phyloP scores from a whole-genome alignment of 2,329 filamentous ascomycete species.

The Penicillium italicum region DNA sequence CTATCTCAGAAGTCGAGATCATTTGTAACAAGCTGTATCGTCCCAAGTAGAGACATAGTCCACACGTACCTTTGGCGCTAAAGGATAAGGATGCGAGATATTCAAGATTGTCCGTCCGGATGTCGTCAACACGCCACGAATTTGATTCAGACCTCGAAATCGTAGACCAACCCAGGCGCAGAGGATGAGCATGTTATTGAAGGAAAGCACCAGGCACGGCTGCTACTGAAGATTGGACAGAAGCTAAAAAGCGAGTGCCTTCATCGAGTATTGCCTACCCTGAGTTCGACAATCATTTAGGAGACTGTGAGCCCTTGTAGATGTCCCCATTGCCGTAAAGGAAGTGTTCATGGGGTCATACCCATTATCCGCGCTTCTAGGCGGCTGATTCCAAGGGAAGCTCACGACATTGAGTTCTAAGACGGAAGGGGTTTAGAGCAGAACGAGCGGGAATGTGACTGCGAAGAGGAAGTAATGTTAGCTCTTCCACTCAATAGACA shows the following conservation, averaged over 20 bases:
- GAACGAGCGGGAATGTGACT: not conserved
- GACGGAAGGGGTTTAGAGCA: not conserved
- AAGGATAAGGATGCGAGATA: too few species aligned
- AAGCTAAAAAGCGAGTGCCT: not conserved
- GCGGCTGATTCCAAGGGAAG: not conserved
- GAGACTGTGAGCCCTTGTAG: not conserved
- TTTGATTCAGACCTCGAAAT: not conserved
- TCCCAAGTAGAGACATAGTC: not conserved
- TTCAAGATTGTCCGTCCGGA: not conserved
- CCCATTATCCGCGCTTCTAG: not conserved
- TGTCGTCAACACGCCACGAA: too few species aligned
- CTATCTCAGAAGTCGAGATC: not conserved
- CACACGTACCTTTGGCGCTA: too few species aligned
- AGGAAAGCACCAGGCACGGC: rapidly evolving
- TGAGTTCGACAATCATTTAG: not conserved
- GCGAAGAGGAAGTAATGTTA: too few species aligned
- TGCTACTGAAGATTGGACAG: not conserved
- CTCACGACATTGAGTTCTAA: not conserved
- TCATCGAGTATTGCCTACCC: not conserved
- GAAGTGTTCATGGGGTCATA: too few species aligned
- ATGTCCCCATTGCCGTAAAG: rapidly evolving
- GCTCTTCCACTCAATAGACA: too few species aligned
- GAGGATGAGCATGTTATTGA: not conserved
- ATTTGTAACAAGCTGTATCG: not conserved
- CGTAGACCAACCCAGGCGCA: rapidly evolving